Evolutionary conservation across 2,329 filamentous ascomycete species (phyloP), one percentile per base, ranked within the genome.

Genomic region (Canariomyces notabilis): DNA sequence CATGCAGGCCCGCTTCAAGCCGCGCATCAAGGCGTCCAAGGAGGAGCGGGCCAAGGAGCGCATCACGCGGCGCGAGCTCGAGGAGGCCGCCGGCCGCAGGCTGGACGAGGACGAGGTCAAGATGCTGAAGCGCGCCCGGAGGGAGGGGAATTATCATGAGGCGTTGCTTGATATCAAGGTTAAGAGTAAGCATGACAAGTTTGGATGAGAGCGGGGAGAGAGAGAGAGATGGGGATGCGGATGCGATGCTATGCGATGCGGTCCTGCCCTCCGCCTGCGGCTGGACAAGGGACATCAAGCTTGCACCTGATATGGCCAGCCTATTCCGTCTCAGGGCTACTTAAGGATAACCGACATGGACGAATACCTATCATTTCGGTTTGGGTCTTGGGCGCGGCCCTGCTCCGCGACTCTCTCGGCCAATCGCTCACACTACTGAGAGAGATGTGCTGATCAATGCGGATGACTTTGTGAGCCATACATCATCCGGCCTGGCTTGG

Each of bases 1-100:
- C 44, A 96, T 97, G 90, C 91, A 97, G 70, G 89, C 91, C 18
- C 77, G 87, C 41, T 97, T 95, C 72, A 96, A 96, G 73, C 90
- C 91, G 7, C 78, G 79, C 52, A 67, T 93, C 37, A 87, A 85
- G 66, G 84, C 84, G 8, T 79, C 76, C 1, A 94, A 90, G 68
- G 89, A 90, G 62, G 86, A 88, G 54, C 93, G 86, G 70, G 85
- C 87, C 0, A 76, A 78, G 56, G 83, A 91, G 58, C 95, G 91
- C 71, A 87, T 98, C 47, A 91, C 83, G 60, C 77, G 87, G 51
- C 84, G 84, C 59, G 89, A 96, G 67, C 70, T 96, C 37, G 90
- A 96, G 68, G 82, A 82, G 37, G 82, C 85, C 3, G 88, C 85
- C 0, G 90, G 90, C 1, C 71, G 89, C 50, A 75, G 73, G 47